Percentiles rank a stretch among this genome's conserved stretches.
phyloP scores from a whole-genome alignment of 2,329 filamentous ascomycete species.

The Claviceps spartinae region DNA sequence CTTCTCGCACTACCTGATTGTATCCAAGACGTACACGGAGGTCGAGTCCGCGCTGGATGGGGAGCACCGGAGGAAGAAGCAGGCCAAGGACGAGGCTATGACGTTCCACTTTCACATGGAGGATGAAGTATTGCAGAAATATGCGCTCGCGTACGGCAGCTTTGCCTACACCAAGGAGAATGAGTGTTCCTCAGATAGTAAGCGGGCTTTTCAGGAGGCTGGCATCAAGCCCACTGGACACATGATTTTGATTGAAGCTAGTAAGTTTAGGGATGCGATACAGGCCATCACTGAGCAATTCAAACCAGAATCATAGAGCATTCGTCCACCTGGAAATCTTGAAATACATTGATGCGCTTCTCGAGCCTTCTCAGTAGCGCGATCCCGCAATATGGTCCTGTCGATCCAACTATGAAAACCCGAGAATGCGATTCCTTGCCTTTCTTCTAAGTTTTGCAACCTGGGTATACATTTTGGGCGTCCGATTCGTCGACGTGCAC shows the following conservation, averaged over 20 bases:
- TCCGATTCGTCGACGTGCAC: too few relatives aligned
- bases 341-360: background rate
- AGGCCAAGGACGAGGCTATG: slow-evolving; percentile 45
- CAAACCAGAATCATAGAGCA: slow-evolving; percentile 26
- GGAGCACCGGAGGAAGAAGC: slow-evolving; percentile 48
- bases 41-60: slow-evolving; percentile 67
- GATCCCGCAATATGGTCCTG: too few relatives aligned
- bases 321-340: background rate
- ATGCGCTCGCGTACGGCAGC: slow-evolving; percentile 55
- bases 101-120: slow-evolving; percentile 91
- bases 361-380: too few relatives aligned
- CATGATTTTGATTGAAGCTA: slow-evolving; percentile 73
- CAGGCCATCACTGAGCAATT: slow-evolving; percentile 66
- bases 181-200: slow-evolving; percentile 75
- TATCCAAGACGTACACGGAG: slow-evolving; percentile 89
- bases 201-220: slow-evolving; percentile 85
- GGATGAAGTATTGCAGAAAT: slow-evolving; percentile 74
- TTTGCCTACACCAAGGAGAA: slow-evolving; percentile 73
- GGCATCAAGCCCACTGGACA: slow-evolving; percentile 75
- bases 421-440: too few relatives aligned
- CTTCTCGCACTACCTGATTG: slow-evolving; percentile 83
- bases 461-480: too few relatives aligned
- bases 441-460: too few relatives aligned
- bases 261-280: slow-evolving; percentile 62
- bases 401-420: too few relatives aligned